Percentiles rank a stretch among this genome's conserved stretches.
Conservation (phyloP, 2,329 filamentous ascomycete species). For the Monosporascus sp. region DNA sequence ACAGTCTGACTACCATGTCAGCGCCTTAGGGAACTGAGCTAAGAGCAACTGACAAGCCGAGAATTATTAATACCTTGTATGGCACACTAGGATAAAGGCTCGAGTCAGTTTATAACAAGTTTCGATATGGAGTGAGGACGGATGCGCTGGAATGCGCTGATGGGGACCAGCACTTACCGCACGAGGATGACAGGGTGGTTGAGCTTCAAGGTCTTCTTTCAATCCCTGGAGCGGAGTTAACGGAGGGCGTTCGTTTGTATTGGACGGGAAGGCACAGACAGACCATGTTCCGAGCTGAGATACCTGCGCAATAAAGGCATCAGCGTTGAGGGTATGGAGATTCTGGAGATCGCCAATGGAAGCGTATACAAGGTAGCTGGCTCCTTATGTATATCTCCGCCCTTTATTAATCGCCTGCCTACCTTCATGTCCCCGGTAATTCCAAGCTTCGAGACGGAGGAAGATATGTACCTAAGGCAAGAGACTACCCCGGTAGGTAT, state of each 20-base stretch:
- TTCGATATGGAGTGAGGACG: not conserved
- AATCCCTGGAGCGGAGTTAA: conserved; percentile 27
- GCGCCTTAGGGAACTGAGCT: not conserved
- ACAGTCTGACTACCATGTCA: conserved; percentile 56
- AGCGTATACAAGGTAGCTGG: not conserved
- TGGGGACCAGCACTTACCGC: conserved; percentile 52
- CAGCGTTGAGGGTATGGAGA: not conserved
- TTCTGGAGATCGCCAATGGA: not conserved
- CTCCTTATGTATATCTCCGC: not conserved
- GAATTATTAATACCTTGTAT: conserved; percentile 65
- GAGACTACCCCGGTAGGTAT: too few relatives aligned
- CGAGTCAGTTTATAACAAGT: conserved; percentile 6
- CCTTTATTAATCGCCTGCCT: not conserved
- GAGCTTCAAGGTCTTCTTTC: conserved; percentile 65
- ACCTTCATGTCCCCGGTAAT: too few relatives aligned
- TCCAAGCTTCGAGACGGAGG: too few relatives aligned
- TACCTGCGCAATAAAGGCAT: not conserved
- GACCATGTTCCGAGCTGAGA: conserved; percentile 14
- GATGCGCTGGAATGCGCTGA: too few relatives aligned
- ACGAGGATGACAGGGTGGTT: conserved; percentile 79
- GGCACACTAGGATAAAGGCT: conserved; percentile 57
- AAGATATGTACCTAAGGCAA: too few relatives aligned
- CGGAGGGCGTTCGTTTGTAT: not conserved
- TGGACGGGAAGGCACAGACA: conserved; percentile 1
- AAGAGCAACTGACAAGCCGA: not conserved